Conservation (phyloP, 345 rosid species). For the Jatropha curcas region DNA sequence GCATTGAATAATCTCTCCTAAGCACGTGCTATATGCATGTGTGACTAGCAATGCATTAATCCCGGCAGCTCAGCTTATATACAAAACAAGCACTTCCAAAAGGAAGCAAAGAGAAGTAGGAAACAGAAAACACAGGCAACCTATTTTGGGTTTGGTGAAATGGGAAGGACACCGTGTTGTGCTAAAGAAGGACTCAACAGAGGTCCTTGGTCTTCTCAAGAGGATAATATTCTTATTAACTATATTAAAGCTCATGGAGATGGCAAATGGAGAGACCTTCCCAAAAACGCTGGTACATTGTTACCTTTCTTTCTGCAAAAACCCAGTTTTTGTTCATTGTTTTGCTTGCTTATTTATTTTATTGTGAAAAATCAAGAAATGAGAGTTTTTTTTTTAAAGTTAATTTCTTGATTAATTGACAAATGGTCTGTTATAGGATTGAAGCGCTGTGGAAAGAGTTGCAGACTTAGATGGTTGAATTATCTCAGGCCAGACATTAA, state of each 20-base stretch:
- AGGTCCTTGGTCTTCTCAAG: conserved; percentile 35
- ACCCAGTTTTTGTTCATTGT: no score
- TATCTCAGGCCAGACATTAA: conserved; percentile 5
- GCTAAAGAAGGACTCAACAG: conserved; percentile 27
- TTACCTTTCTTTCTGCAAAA: neutral
- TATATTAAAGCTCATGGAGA: conserved; percentile 39
- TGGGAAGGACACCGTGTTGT: conserved; percentile 36
- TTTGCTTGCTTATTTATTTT: no score
- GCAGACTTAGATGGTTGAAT: conserved; percentile 8
- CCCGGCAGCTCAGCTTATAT: no score
- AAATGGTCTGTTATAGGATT: neutral
- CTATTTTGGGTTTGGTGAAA: neutral
- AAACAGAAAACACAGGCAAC: no score
- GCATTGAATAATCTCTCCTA: no score
- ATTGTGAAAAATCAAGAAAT: no score
- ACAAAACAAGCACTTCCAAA: no score
- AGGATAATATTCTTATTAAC: conserved; percentile 31
- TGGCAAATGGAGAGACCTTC: conserved; percentile 43
- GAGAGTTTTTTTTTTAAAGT: no score
- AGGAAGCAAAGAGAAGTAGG: no score
- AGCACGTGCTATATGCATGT: no score
- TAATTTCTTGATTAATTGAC: no score
- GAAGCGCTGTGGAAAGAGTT: conserved; percentile 8
- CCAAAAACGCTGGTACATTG: conserved; percentile 33
- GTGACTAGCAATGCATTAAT: no score